These are phyloP conservation scores for Paramecium tetraurelia DNA, from an alignment of 73 alveolate genomes.

Conservation along the genomic window DNA sequence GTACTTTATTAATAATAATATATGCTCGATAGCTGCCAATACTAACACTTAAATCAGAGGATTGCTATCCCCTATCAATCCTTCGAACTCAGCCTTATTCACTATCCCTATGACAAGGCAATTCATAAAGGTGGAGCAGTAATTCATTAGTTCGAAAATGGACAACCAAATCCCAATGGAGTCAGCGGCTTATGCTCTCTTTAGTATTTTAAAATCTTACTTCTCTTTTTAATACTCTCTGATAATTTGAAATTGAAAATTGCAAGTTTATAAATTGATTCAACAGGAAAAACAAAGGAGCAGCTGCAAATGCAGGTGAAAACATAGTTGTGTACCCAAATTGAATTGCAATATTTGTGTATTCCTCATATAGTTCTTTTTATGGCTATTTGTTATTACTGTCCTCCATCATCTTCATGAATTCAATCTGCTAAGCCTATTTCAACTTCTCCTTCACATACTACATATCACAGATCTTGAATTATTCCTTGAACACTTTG, in stretches of 20 bases:
- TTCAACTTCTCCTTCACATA: background rate
- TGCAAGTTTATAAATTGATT: background rate
- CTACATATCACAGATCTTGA: background rate
- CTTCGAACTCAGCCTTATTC: background rate
- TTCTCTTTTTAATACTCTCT: background rate
- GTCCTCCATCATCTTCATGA: background rate
- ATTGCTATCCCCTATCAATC: background rate
- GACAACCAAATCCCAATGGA: constrained; percentile 12
- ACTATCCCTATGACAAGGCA: background rate
- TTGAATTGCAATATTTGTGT: background rate
- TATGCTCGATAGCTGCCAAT: background rate
- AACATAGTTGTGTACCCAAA: constrained; percentile 32
- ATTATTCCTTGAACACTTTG: background rate
- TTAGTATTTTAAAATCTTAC: background rate
- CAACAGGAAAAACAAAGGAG: background rate
- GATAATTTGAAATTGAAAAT: background rate
- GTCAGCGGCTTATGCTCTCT: constrained; percentile 33
- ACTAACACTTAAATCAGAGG: background rate
- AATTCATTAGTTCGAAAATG: background rate
- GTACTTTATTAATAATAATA: background rate
- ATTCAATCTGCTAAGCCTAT: background rate
- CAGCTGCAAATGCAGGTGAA: constrained; percentile 10
- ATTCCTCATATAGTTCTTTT: constrained; percentile 18
- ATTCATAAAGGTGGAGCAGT: constrained; percentile 21
- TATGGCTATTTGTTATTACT: background rate